phyloP scores from a whole-genome alignment of 23 red algal genomes.

The Gracilaria vermiculophylla region DNA sequence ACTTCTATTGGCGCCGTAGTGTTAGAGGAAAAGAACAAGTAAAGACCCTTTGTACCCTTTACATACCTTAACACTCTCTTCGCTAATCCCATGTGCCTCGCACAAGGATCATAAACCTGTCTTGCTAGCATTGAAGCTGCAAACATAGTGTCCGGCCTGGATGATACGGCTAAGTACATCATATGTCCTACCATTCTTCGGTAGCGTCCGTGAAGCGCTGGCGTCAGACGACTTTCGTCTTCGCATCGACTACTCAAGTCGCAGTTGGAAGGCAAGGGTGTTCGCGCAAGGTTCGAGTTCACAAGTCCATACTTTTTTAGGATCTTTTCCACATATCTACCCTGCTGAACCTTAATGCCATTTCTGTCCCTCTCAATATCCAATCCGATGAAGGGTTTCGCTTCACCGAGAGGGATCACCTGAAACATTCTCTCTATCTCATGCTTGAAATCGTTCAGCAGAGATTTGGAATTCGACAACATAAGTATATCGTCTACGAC shows the following conservation, averaged over 20 bases:
- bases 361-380: neutral
- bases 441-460: slow-evolving; percentile 1
- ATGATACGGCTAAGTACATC: neutral
- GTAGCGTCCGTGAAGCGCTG: neutral
- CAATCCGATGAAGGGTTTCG: neutral
- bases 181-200: neutral
- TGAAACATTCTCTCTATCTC: neutral
- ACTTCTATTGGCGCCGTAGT: neutral
- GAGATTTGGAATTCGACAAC: neutral
- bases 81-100: neutral
- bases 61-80: slow-evolving; percentile 5
- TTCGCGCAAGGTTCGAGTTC: neutral
- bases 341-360: neutral
- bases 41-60: neutral
- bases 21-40: neutral
- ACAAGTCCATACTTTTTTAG: neutral
- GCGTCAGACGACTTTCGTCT: neutral
- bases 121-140: slow-evolving; percentile 5
- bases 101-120: neutral
- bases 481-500: slow-evolving; percentile 2
- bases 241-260: neutral
- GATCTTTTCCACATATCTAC: neutral
- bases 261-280: neutral
- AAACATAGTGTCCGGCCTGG: slow-evolving; percentile 1
- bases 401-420: neutral